Evolutionary conservation across 176 grass and related monocot genomes (phyloP).

Genomic region (Elaeis guineensis): DNA sequence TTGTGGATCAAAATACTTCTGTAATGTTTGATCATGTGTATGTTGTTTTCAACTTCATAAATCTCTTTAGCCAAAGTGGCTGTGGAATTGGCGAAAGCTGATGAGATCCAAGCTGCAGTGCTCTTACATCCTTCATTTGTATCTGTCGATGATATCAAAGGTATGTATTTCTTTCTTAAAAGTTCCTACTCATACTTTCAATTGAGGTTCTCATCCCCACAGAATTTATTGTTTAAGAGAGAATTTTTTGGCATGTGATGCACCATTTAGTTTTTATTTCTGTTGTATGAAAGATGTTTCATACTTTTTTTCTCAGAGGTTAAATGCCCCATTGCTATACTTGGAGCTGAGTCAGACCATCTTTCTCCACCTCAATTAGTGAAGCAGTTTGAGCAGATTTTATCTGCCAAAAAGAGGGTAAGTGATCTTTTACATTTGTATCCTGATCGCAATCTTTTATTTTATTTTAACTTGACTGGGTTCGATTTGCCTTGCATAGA

Average conservation of each 20-base stretch:
- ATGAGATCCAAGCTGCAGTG: constrained; percentile 59
- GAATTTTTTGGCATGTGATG: not conserved
- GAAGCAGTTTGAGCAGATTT: constrained; percentile 53
- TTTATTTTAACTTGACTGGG: not conserved
- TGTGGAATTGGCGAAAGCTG: constrained; percentile 56
- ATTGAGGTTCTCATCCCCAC: not conserved
- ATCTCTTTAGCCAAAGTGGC: constrained; percentile 54
- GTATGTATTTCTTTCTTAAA: constrained; percentile 1
- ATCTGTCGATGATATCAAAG: constrained; percentile 60
- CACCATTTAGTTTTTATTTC: not conserved
- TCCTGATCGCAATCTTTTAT: not conserved
- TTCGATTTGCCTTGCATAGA: no score
- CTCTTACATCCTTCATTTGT: constrained; percentile 59
- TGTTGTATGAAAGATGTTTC: not conserved
- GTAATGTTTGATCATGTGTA: not conserved
- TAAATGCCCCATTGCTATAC: constrained; percentile 53
- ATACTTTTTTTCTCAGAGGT: constrained; percentile 28
- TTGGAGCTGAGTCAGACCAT: constrained; percentile 61
- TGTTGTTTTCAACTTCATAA: no score
- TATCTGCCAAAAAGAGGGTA: constrained; percentile 47
- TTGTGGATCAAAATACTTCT: constrained; percentile 1
- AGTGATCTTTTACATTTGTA: constrained; percentile 19
- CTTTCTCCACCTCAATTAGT: constrained; percentile 46
- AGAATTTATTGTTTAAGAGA: not conserved
- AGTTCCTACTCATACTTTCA: not conserved